Conservation (phyloP, 176 grass and related monocot genomes). For the Guadua angustifolia region DNA sequence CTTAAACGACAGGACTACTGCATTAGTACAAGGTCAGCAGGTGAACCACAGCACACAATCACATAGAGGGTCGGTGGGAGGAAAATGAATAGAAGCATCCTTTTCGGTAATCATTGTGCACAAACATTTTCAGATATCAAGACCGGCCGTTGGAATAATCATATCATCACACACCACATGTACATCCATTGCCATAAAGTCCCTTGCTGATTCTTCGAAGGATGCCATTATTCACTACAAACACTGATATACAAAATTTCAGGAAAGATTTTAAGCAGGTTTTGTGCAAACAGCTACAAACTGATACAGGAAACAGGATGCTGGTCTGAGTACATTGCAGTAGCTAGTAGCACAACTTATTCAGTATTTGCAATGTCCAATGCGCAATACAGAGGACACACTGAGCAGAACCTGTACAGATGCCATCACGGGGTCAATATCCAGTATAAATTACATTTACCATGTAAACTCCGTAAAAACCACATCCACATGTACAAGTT, state of each 20-base stretch:
- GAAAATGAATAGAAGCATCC: not conserved
- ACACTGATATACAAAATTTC: conserved; percentile 16
- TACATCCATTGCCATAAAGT: not conserved
- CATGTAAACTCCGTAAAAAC: too few species aligned
- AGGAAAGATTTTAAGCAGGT: not conserved
- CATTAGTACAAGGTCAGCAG: not conserved
- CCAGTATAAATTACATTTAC: too few species aligned
- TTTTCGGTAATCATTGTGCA: not conserved
- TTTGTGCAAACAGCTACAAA: not conserved
- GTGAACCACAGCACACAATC: not conserved
- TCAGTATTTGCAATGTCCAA: not conserved
- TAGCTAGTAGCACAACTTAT: conserved; percentile 40
- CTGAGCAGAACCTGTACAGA: not conserved
- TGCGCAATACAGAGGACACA: not conserved
- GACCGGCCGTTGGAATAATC: not conserved
- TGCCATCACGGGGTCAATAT: conserved; percentile 21
- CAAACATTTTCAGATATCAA: not conserved
- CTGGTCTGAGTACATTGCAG: not conserved
- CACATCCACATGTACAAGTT: too few species aligned
- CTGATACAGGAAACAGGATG: conserved; percentile 18
- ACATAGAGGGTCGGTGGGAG: not conserved
- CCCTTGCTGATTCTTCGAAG: not conserved
- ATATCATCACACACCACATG: not conserved
- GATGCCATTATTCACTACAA: conserved; percentile 23
- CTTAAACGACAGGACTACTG: not conserved